Conservation (phyloP, 345 rosid genomes). For the Murraya koenigii region DNA sequence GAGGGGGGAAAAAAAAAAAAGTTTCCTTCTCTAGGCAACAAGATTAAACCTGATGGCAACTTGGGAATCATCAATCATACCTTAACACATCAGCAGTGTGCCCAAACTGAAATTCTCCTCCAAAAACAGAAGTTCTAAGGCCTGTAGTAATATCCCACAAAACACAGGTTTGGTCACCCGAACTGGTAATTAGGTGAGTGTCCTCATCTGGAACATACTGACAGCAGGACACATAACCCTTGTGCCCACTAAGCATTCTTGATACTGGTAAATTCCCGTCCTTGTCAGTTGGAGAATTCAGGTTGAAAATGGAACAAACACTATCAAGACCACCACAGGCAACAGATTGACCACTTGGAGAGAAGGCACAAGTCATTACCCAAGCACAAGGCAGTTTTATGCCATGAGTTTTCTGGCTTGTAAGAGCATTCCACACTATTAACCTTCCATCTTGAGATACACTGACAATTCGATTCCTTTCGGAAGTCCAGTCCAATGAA, state of each 20-base stretch:
- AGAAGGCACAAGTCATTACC: conserved; percentile 99
- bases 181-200: conserved; percentile 77
- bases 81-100: conserved; percentile 93
- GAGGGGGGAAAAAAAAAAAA: neutral
- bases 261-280: conserved; percentile 78
- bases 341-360: conserved; percentile 89
- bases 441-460: conserved; percentile 95
- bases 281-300: conserved; percentile 77
- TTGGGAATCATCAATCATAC: conserved; percentile 34
- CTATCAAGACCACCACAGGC: conserved; percentile 99
- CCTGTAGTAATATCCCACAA: conserved; percentile 97
- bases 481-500: conserved; percentile 89
- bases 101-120: conserved; percentile 97
- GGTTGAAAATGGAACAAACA: conserved; percentile 86
- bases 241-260: conserved; percentile 85
- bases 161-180: conserved; percentile 90
- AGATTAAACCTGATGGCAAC: neutral
- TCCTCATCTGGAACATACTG: conserved; percentile 95
- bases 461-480: conserved; percentile 83
- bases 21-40: neutral
- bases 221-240: conserved; percentile 89
- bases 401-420: conserved; percentile 97
- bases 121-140: conserved; percentile 87
- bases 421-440: conserved; percentile 93
- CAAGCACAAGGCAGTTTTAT: conserved; percentile 95